Conservation (phyloP, 2,329 filamentous ascomycete genomes). For the Fusarium liriodendri region DNA sequence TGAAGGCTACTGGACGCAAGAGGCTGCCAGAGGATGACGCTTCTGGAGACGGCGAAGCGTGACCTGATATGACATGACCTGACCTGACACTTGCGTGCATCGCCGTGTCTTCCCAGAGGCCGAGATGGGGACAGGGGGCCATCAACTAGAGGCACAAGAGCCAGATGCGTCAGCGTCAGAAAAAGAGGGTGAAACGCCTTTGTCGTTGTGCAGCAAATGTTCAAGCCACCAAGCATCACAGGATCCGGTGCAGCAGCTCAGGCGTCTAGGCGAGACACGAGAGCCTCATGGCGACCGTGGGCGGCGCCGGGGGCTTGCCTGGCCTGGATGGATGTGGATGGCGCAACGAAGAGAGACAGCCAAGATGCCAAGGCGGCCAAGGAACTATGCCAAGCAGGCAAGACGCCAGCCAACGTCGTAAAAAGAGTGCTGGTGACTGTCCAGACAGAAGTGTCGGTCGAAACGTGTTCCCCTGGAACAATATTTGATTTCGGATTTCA, state of each 20-base stretch:
- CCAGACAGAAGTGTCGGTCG: slow-evolving; percentile 32
- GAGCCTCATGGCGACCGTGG: slow-evolving; percentile 25
- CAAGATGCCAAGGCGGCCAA: slow-evolving; percentile 20
- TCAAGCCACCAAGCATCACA: slow-evolving; percentile 8
- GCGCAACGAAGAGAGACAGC: slow-evolving; percentile 3
- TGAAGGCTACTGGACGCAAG: slow-evolving; percentile 34
- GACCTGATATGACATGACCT: slow-evolving; percentile 47
- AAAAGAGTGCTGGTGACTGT: slow-evolving; percentile 14
- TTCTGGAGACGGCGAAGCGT: slow-evolving; percentile 36
- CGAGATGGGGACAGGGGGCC: slow-evolving; percentile 6
- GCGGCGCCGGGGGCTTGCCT: slow-evolving; percentile 5
- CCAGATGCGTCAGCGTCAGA: slow-evolving; percentile 6
- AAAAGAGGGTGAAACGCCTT: slow-evolving; percentile 16
- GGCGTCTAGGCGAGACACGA: slow-evolving; percentile 19
- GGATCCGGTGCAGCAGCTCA: slow-evolving; percentile 3
- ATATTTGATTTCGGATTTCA: slow-evolving; percentile 33
- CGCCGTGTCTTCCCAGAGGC: slow-evolving; percentile 11
- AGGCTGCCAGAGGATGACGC: slow-evolving; percentile 34
- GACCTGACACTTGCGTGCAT: slow-evolving; percentile 39
- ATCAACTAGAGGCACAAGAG: not conserved
- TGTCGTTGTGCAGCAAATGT: slow-evolving; percentile 3
- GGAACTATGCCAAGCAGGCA: slow-evolving; percentile 4
- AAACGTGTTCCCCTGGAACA: slow-evolving; percentile 36
- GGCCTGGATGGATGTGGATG: not conserved
- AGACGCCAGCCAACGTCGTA: slow-evolving; percentile 7